Percentiles rank a stretch among this genome's conserved stretches.
phyloP scores from a whole-genome alignment of 176 grass and related monocot species.

The Rhynchospora pubera region DNA sequence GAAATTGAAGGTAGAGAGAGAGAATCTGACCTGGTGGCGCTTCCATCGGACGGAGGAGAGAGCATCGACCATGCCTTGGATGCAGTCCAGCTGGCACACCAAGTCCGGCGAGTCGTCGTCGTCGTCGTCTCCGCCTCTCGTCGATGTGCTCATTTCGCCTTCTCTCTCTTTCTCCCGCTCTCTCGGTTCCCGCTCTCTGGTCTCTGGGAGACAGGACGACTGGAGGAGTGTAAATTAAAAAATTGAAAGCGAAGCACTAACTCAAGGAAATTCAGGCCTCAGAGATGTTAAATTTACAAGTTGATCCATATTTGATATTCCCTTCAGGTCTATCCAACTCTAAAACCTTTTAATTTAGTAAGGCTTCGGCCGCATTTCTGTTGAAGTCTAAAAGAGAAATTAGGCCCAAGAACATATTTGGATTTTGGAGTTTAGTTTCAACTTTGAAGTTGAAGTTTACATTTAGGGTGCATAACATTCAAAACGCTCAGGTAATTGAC shows the following conservation, averaged over 20 bases:
- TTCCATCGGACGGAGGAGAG: conserved; percentile 91
- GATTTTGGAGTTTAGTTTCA: neutral
- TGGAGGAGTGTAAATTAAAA: too few species aligned
- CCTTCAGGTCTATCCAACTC: neutral
- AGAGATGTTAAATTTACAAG: neutral
- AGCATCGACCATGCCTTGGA: conserved; percentile 86
- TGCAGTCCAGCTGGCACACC: conserved; percentile 59
- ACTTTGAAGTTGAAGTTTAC: neutral
- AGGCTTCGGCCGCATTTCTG: neutral
- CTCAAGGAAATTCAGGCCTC: neutral
- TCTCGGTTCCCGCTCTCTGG: conserved; percentile 5
- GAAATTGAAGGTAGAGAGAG: neutral
- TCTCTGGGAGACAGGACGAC: too few species aligned
- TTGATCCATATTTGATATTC: neutral
- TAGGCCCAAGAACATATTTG: neutral
- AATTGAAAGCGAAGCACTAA: neutral
- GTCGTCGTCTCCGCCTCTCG: conserved; percentile 20
- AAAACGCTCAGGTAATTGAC: too few species aligned
- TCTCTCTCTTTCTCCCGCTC: neutral
- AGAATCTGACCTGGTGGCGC: conserved; percentile 50
- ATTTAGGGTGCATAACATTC: too few species aligned
- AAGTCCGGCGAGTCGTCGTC: conserved; percentile 52
- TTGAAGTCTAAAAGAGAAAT: neutral
- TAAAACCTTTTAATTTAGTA: neutral
- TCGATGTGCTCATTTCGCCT: conserved; percentile 46